Base-by-base conservation (phyloP, 495 filamentous ascomycete genomes). In the Penicillium subrubescens region DNA sequence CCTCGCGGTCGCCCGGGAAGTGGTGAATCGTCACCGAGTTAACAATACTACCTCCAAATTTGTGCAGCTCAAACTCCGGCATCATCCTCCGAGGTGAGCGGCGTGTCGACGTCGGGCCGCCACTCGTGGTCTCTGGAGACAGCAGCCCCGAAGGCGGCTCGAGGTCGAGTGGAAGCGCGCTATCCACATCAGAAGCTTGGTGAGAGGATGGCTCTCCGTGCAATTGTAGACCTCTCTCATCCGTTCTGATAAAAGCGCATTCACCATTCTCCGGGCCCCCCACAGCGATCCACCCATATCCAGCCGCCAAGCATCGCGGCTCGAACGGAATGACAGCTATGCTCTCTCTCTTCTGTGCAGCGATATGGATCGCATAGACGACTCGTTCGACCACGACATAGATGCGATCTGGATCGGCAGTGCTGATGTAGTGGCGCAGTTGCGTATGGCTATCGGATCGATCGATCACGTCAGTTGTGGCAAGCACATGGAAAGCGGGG, bases 341-440 rank as follows among this genome's bases (percentile, higher is more conserved):
- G 31, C 89, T 87, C 66, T 91, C 89, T 67, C 88, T 86, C 70
- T 89, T 92, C 67, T 84, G 84, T 2, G 90, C 88, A 53, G 83
- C 83, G 7, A 90, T 86, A 63, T 95, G 85, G 23, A 96, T 83
- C 7, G 83, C 84, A 75, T 89, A 92, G 44, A 99, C 82, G 52
- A 93, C 85, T 66, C 84, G 75, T 56, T 89, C 88, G 70, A 84
- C 86, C 56, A 92, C 92, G 68, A 94, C 95, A 81, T 93, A 96
- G 67, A 99, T 84, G 65, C 87, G 75, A 77, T 92, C 86, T 25
- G 87, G 84, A 61, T 88, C 85, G 58, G 91, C 89, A 33, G 88
- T 89, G 74, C 90, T 94, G 71, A 98, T 89, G 66, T 96, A 88
- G 67, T 96, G 93, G 56, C 93, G 91, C 53, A 99, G 86, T 77